A percentile compares a stretch with the other conserved stretches of the same genome.
Conservation (phyloP, 1,284 basidiomycete species). For the Thelephora terrestris region DNA sequence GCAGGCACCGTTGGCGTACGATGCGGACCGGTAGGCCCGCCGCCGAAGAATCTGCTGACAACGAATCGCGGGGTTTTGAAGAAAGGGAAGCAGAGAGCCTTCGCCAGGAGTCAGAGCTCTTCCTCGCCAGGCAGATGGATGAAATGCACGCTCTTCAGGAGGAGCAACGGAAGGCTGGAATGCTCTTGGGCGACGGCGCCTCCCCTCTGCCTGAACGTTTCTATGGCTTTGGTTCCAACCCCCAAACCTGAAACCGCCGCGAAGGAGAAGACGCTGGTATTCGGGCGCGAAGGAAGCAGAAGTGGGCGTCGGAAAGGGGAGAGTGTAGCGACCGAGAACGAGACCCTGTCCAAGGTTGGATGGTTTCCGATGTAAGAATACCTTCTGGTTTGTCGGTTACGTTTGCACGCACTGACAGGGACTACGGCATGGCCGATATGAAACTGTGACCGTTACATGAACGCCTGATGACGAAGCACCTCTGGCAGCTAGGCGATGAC, state of each 20-base stretch:
- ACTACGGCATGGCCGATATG: too few relatives aligned
- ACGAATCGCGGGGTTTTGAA: constrained; percentile 68
- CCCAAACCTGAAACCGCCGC: constrained; percentile 35
- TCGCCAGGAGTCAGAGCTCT: too few relatives aligned
- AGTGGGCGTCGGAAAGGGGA: constrained; percentile 64
- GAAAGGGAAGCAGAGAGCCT: too few relatives aligned
- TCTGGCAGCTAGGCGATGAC: constrained; percentile 81
- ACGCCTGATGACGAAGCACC: too few relatives aligned
- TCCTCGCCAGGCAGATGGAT: too few relatives aligned
- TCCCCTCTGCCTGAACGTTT: too few relatives aligned
- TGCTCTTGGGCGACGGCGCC: constrained; percentile 80
- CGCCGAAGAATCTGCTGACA: constrained; percentile 71
- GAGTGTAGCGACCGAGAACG: constrained; percentile 66
- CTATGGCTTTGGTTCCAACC: constrained; percentile 34
- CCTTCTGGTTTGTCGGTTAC: too few relatives aligned
- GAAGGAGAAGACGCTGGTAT: constrained; percentile 48
- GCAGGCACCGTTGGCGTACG: constrained; percentile 65
- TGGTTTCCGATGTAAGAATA: constrained; percentile 70
- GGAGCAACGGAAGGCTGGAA: constrained; percentile 77
- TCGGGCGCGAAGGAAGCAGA: constrained; percentile 76
- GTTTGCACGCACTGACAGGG: too few relatives aligned
- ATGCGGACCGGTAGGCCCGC: constrained; percentile 55
- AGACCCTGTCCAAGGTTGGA: constrained; percentile 90
- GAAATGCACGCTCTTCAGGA: too few relatives aligned
- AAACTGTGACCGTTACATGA: too few relatives aligned